Percentiles rank a stretch among this genome's conserved stretches.
Conservation (phyloP, 2,329 filamentous ascomycete species). For the Thermothelomyces thermophilus region DNA sequence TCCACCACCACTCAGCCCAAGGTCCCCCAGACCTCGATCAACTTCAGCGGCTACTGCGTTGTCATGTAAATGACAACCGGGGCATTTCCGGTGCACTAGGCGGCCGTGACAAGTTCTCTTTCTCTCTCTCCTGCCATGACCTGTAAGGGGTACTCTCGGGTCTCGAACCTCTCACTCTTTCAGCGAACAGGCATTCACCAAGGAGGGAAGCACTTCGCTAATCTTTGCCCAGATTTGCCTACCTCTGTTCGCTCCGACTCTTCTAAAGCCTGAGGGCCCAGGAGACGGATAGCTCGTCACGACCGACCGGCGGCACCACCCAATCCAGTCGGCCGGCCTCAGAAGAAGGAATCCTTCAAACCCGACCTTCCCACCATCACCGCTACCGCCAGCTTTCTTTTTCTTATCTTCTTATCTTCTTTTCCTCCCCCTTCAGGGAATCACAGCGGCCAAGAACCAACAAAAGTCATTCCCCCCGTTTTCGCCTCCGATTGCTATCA, state of each 20-base stretch:
- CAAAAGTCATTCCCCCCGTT: background rate
- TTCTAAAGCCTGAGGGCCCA: no score
- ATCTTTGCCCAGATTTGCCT: no score
- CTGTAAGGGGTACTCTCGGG: conserved; percentile 2
- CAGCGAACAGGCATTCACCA: background rate
- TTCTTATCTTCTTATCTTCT: background rate
- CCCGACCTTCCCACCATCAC: no score
- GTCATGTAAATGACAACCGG: conserved; percentile 30
- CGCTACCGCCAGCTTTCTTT: background rate
- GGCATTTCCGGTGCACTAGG: conserved; percentile 1
- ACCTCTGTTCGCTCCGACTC: no score
- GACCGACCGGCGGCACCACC: no score
- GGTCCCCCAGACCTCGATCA: conserved; percentile 26
- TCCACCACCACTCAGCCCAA: conserved; percentile 27
- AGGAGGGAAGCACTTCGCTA: no score
- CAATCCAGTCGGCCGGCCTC: no score
- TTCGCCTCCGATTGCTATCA: no score
- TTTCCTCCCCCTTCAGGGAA: background rate
- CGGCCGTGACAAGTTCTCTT: background rate
- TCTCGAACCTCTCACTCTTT: conserved; percentile 6
- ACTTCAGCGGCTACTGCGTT: conserved; percentile 29
- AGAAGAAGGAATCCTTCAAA: no score
- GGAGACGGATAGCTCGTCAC: no score
- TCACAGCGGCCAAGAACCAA: background rate
- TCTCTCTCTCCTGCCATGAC: conserved; percentile 1